These are phyloP conservation scores for Xylaria sp. DNA, from an alignment of 2,329 filamentous ascomycete genomes.

Conservation along the genomic window DNA sequence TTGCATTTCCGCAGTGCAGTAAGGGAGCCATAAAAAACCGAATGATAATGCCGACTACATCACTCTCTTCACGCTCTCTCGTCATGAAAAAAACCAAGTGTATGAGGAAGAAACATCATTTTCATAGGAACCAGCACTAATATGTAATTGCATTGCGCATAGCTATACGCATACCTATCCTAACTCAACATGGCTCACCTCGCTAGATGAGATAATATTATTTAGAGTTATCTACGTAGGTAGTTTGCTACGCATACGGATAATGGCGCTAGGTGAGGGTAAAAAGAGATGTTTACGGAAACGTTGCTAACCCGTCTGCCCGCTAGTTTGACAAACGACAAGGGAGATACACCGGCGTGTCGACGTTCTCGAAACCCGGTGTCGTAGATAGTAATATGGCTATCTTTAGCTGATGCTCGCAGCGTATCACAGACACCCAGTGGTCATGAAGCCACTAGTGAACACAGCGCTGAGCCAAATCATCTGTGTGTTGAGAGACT, in stretches of 20 bases:
- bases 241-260: slow-evolving; percentile 74
- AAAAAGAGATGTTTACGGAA: slow-evolving; percentile 67
- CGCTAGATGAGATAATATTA: slow-evolving; percentile 58
- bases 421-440: slow-evolving; percentile 73
- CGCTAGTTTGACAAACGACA: slow-evolving; percentile 76
- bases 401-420: slow-evolving; percentile 72
- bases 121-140: not conserved
- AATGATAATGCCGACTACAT: slow-evolving; percentile 13
- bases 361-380: not conserved
- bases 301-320: slow-evolving; percentile 74
- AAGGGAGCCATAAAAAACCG: not conserved
- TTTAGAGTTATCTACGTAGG: slow-evolving; percentile 74
- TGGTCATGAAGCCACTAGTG: slow-evolving; percentile 69
- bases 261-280: slow-evolving; percentile 70
- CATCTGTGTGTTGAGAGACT: slow-evolving; percentile 74
- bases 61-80: not conserved
- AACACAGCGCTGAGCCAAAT: slow-evolving; percentile 73
- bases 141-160: not conserved
- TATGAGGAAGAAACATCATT: no score
- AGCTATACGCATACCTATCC: not conserved
- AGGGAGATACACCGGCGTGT: slow-evolving; percentile 74
- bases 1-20: not conserved
- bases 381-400: slow-evolving; percentile 6
- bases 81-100: not conserved
- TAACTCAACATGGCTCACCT: slow-evolving; percentile 40